phyloP scores from a whole-genome alignment of 345 rosid species.

The Corchorus olitorius region DNA sequence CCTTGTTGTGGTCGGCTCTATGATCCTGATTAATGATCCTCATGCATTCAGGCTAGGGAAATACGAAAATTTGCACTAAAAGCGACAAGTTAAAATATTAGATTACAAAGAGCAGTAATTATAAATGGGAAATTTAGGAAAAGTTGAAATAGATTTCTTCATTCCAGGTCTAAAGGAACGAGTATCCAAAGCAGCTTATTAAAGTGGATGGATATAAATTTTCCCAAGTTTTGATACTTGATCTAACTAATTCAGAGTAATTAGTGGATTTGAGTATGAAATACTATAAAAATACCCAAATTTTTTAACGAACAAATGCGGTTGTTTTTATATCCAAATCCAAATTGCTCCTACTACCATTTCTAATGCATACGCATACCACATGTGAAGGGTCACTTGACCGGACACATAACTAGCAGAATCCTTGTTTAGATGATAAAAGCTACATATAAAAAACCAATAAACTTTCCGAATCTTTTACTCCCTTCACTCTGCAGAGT shows the following conservation, averaged over 20 bases:
- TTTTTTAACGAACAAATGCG: no score
- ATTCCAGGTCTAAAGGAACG: not conserved
- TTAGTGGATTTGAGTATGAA: no score
- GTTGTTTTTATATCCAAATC: not conserved
- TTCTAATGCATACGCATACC: constrained; percentile 6
- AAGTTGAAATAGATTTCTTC: not conserved
- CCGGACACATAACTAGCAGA: not conserved
- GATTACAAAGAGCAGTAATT: not conserved
- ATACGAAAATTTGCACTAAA: not conserved
- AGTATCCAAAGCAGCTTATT: not conserved
- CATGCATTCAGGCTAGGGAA: not conserved
- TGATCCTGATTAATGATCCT: no score
- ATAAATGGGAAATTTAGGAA: not conserved
- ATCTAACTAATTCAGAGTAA: no score
- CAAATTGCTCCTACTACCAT: not conserved
- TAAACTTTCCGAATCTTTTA: not conserved
- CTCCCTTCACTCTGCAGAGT: not conserved
- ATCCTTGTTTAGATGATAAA: not conserved
- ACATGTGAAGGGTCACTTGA: not conserved
- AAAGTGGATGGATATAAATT: no score
- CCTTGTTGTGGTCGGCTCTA: no score
- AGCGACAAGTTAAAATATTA: no score
- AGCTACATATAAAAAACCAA: not conserved
- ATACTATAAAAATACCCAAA: no score
- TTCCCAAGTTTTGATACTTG: no score